Evolutionary conservation across 2,329 filamentous ascomycete genomes (phyloP).

Genomic region (Dothidotthia symphoricarpi): DNA sequence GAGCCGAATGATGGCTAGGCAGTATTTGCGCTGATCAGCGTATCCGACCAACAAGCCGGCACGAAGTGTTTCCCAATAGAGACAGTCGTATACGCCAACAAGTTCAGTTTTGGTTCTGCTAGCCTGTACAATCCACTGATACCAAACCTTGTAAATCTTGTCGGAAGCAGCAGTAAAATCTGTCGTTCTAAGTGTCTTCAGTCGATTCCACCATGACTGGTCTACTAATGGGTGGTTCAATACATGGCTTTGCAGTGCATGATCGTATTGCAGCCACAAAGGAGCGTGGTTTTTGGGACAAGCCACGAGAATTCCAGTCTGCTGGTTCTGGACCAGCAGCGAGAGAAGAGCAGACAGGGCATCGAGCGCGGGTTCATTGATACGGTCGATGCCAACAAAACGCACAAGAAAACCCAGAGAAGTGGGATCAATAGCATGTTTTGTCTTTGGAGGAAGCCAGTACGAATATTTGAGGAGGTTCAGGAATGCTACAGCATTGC

Average conservation of each 20-base stretch:
- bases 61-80: slow-evolving; percentile 45
- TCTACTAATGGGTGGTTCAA: slow-evolving; percentile 14
- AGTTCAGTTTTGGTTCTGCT: slow-evolving; percentile 14
- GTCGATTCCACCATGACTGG: slow-evolving; percentile 24
- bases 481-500: slow-evolving; percentile 17
- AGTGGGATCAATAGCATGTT: slow-evolving; percentile 21
- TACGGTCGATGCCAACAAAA: slow-evolving; percentile 19
- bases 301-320: slow-evolving; percentile 8
- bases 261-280: slow-evolving; percentile 5
- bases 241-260: not conserved
- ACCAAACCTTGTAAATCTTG: slow-evolving; percentile 37
- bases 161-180: slow-evolving; percentile 21
- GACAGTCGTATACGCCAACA: slow-evolving; percentile 25
- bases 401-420: slow-evolving; percentile 16
- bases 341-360: slow-evolving; percentile 29
- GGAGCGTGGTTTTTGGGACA: not conserved
- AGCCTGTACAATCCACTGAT: slow-evolving; percentile 35
- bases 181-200: slow-evolving; percentile 17
- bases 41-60: slow-evolving; percentile 44
- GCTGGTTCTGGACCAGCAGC: slow-evolving; percentile 7
- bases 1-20: slow-evolving; percentile 46
- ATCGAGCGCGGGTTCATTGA: slow-evolving; percentile 27
- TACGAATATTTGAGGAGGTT: slow-evolving; percentile 34
- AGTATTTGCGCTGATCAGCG: slow-evolving; percentile 48
- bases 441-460: slow-evolving; percentile 23